Conservation (phyloP, 2,329 filamentous ascomycete species). For the Fusarium phyllophilum region DNA sequence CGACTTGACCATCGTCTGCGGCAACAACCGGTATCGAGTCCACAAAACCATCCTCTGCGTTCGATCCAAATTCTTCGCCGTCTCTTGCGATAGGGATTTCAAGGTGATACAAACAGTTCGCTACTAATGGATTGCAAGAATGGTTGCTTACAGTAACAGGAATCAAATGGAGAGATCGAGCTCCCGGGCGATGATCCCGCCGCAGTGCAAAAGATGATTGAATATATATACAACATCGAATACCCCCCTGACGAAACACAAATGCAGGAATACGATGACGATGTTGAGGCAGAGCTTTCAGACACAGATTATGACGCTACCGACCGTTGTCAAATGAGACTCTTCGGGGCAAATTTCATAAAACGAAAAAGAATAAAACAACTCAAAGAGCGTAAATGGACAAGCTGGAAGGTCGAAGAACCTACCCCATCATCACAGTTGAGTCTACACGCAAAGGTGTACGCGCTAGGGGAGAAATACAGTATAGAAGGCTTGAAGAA, state of each 20-base stretch:
- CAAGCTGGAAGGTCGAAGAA: background rate
- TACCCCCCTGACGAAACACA: background rate
- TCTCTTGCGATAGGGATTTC: background rate
- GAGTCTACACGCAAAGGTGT: background rate
- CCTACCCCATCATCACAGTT: rapidly evolving
- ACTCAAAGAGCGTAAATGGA: background rate
- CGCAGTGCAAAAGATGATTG: constrained; percentile 3
- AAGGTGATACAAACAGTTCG: too few species aligned
- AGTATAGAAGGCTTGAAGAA: rapidly evolving
- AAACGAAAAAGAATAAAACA: background rate
- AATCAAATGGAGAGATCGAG: background rate
- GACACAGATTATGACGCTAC: background rate
- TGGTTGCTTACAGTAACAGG: background rate
- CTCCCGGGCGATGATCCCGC: constrained; percentile 13
- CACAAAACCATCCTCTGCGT: constrained; percentile 10
- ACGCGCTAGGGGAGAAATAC: background rate
- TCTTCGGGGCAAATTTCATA: background rate
- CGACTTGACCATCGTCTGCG: constrained; percentile 11
- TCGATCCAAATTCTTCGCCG: constrained; percentile 2
- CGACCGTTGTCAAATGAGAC: rapidly evolving
- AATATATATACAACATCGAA: constrained; percentile 13
- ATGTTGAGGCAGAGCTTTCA: rapidly evolving
- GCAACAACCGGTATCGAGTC: background rate
- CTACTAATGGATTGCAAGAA: too few species aligned
- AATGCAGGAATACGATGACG: rapidly evolving